Evolutionary conservation across 352 stramenopile species (phyloP), one percentile per base, ranked within the genome.

Genomic region (Pythium sukuiense): DNA sequence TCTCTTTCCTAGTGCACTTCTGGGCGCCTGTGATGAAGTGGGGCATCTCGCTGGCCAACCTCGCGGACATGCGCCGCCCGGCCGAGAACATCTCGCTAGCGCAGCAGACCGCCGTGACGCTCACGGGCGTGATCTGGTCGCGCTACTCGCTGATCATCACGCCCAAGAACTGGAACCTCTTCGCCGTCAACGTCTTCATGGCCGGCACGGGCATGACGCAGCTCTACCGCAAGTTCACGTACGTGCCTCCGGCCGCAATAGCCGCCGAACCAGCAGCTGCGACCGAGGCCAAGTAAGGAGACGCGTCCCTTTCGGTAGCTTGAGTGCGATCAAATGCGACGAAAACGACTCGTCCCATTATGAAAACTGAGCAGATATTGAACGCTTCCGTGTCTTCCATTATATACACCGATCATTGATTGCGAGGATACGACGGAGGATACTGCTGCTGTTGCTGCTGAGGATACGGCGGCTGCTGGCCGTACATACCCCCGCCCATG

Each of bases 101-200:
- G 14, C 90, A 97, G 73, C 90, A 97, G 74, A 70, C 71, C 13
- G 88, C 88, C 20, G 83, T 97, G 59, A 84, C 84, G 39, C 65
- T 68, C 41, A 96, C 89, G 12, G 89, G 88, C n/a, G 65, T 97
- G 59, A 96, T 97, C 67, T 97, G 90, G 89, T 94, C 85, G 30
- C 84, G 90, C 55, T 97, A 97, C 76, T 92, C 79, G 59, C 70
- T 93, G 37, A 79, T 96, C 33, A 94, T 97, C 63, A 95, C 83
- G 32, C 89, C 90, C 30, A 87, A 92, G 70, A 97, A 97, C 81
- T 97, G 90, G 82, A 97, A 96, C 70, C 76, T 97, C 16, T 92
- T 97, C 64, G 75, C 82, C 1, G 90, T 97, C 48, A 97, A 97
- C 68, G 73, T 94, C 30, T 94, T 96, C 61, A 96, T 97, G 85